phyloP scores from a whole-genome alignment of 306 rosid genomes.

The Citrullus mucosospermus region DNA sequence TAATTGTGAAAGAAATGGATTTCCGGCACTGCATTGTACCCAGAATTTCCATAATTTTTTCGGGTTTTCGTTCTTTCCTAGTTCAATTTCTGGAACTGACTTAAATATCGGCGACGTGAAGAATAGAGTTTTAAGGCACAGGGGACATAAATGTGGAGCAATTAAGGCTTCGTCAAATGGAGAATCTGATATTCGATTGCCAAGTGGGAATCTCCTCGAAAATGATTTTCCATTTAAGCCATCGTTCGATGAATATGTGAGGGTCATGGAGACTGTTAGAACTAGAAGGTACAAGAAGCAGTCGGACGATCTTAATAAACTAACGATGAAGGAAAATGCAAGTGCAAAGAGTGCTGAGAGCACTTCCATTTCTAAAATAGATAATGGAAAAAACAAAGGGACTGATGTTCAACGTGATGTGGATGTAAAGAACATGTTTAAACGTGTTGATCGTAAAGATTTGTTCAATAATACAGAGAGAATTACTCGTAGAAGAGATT shows the following conservation, averaged over 20 bases:
- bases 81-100: slow-evolving; percentile 22
- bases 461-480: slow-evolving; percentile 4
- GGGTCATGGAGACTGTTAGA: slow-evolving; percentile 61
- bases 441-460: slow-evolving; percentile 11
- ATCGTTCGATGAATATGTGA: slow-evolving; percentile 66
- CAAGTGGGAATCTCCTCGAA: slow-evolving; percentile 21
- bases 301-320: slow-evolving; percentile 12
- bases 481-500: slow-evolving; percentile 5
- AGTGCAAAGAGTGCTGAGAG: slow-evolving; percentile 15
- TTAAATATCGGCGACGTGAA: slow-evolving; percentile 13
- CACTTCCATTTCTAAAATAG: slow-evolving; percentile 12
- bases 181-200: slow-evolving; percentile 20
- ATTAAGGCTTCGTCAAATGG: slow-evolving; percentile 30
- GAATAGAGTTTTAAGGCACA: slow-evolving; percentile 10
- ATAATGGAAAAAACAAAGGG: slow-evolving; percentile 9
- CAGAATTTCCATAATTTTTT: slow-evolving; percentile 17
- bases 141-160: slow-evolving; percentile 12
- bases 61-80: slow-evolving; percentile 20
- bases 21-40: slow-evolving; percentile 14
- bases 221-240: slow-evolving; percentile 59
- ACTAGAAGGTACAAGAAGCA: slow-evolving; percentile 23
- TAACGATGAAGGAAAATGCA: slow-evolving; percentile 8
- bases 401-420: slow-evolving; percentile 9
- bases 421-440: slow-evolving; percentile 13
- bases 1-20: slow-evolving; percentile 21